phyloP scores from a whole-genome alignment of 208 protist genomes.

The Trypanosoma lewisi region DNA sequence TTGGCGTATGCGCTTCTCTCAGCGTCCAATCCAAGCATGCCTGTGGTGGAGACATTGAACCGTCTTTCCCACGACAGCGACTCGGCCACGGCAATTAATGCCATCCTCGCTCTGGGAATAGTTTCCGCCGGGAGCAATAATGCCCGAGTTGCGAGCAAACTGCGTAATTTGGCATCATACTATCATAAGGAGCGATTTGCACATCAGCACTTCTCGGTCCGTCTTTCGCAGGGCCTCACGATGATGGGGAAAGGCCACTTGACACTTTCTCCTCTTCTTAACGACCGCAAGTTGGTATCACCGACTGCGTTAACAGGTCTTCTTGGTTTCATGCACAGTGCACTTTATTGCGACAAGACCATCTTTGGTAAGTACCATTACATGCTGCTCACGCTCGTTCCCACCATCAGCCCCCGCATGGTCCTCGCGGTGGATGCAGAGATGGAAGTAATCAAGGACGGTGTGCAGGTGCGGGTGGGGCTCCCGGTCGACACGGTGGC shows the following conservation, averaged over 20 bases:
- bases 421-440: conserved; percentile 96
- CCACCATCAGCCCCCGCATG: conserved; percentile 96
- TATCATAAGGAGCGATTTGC: conserved; percentile 94
- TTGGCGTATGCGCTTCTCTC: conserved; percentile 97
- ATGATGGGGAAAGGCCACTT: conserved; percentile 99
- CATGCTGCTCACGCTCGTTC: conserved; percentile 94
- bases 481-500: conserved; percentile 96
- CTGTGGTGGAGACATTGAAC: conserved; percentile 97
- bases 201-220: conserved; percentile 76
- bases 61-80: conserved; percentile 98
- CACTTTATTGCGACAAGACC: conserved; percentile 90
- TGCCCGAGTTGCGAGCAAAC: conserved; percentile 92
- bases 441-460: conserved; percentile 86
- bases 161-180: conserved; percentile 96
- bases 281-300: conserved; percentile 87
- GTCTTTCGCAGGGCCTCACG: conserved; percentile 94
- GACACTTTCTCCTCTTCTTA: conserved; percentile 94
- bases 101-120: conserved; percentile 97
- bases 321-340: conserved; percentile 90
- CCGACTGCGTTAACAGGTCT: conserved; percentile 91
- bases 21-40: conserved; percentile 94
- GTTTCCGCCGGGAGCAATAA: conserved; percentile 98
- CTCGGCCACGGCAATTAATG: conserved; percentile 90
- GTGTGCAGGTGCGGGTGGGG: conserved; percentile 91
- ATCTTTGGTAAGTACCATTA: conserved; percentile 96